Conservation (phyloP, 768 basidiomycete genomes). For the Auriculariales sp. region DNA sequence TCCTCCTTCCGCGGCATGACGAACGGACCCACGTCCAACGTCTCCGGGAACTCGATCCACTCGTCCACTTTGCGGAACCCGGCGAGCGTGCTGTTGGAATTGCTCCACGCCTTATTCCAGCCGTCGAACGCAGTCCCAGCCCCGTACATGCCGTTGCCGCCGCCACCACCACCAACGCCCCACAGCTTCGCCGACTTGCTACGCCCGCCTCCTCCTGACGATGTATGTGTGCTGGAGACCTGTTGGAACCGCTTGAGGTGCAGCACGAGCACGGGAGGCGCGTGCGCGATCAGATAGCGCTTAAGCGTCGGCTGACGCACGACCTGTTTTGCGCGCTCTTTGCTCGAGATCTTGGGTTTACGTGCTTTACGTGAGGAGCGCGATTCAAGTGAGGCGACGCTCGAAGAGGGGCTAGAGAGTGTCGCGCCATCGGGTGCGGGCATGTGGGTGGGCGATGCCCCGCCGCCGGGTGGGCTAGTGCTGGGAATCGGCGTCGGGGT, state of each 20-base stretch:
- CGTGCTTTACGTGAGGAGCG: neutral
- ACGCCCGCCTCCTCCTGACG: constrained; percentile 7
- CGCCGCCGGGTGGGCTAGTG: no score
- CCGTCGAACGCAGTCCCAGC: neutral
- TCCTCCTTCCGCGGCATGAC: constrained; percentile 70
- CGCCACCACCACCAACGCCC: neutral
- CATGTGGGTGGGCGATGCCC: no score
- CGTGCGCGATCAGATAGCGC: constrained; percentile 77
- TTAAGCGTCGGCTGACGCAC: constrained; percentile 81
- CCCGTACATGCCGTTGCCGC: neutral
- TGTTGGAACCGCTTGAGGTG: constrained; percentile 95
- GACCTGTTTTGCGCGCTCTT: constrained; percentile 38
- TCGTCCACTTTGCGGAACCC: constrained; percentile 71
- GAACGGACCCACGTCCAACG: constrained; percentile 73
- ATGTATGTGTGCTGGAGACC: constrained; percentile 42
- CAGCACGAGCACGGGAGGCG: constrained; percentile 79
- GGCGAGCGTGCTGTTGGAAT: constrained; percentile 26
- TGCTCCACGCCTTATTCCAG: neutral
- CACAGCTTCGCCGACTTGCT: neutral
- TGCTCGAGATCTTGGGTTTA: neutral
- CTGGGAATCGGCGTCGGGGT: no score
- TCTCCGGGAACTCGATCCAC: constrained; percentile 79
- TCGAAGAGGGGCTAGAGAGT: no score
- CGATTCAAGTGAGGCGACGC: no score
- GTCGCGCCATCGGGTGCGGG: no score